A percentile compares a stretch with the other conserved stretches of the same genome.
These are phyloP conservation scores for Dendrobium nobile DNA, from an alignment of 106 monocot species.

Conservation along the genomic window DNA sequence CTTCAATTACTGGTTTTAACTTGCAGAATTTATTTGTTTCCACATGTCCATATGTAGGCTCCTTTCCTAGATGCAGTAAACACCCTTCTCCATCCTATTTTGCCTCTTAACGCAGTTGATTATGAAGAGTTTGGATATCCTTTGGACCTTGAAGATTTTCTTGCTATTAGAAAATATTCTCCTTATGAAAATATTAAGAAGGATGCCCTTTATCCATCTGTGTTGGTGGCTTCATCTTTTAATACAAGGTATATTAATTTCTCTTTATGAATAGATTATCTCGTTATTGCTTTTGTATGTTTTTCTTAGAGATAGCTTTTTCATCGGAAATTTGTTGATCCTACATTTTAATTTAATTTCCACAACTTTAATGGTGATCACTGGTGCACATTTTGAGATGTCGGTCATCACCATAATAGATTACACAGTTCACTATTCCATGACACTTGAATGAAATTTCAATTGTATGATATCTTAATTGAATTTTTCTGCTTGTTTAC, in stretches of 20 bases:
- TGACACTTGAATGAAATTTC: not conserved
- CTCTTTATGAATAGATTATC: not conserved
- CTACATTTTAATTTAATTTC: not conserved
- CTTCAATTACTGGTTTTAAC: not conserved
- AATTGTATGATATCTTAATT: too few relatives aligned
- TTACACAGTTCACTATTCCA: not conserved
- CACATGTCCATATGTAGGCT: conserved; percentile 39
- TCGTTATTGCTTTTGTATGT: conserved; percentile 8
- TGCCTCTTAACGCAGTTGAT: conserved; percentile 67
- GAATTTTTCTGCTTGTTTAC: too few relatives aligned
- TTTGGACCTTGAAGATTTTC: conserved; percentile 70
- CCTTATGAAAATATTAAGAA: conserved; percentile 96
- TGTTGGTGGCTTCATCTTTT: conserved; percentile 78
- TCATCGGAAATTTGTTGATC: not conserved
- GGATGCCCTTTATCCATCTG: conserved; percentile 69
- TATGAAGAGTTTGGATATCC: conserved; percentile 97
- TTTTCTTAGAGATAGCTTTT: not conserved
- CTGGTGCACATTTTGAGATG: not conserved
- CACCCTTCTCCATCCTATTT: conserved; percentile 77
- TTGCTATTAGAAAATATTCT: conserved; percentile 68
- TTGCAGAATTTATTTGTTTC: not conserved
- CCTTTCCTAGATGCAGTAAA: conserved; percentile 86
- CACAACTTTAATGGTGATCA: not conserved
- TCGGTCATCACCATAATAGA: not conserved
- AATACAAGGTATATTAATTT: conserved; percentile 62